Conservation (phyloP, 257 asterid species). For the Thymus mandschuricus region DNA sequence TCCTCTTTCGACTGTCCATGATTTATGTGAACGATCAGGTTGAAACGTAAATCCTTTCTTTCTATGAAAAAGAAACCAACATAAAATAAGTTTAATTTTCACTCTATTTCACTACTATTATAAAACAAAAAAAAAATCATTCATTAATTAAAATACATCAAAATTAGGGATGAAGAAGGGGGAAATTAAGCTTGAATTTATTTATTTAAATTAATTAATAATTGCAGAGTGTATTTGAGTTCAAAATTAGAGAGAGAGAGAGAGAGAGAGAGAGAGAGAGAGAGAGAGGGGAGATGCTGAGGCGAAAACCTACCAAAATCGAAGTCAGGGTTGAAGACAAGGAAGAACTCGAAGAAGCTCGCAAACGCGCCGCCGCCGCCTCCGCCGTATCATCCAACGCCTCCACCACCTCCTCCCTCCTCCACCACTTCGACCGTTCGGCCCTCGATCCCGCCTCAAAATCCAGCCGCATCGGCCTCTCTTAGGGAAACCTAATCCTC, state of each 20-base stretch:
- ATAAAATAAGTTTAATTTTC: too few species aligned
- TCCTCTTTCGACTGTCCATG: too few species aligned
- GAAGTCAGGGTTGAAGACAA: constrained; percentile 79
- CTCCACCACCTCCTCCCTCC: constrained; percentile 66
- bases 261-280: neutral
- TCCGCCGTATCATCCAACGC: constrained; percentile 32
- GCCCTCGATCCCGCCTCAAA: constrained; percentile 64
- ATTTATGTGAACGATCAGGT: too few species aligned
- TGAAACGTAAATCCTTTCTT: too few species aligned
- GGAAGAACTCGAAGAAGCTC: constrained; percentile 90
- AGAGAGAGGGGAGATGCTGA: constrained; percentile 51
- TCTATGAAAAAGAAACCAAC: too few species aligned
- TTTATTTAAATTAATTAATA: too few species aligned
- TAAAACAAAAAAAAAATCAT: too few species aligned
- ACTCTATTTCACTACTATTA: too few species aligned
- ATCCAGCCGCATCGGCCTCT: constrained; percentile 84
- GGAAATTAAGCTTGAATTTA: too few species aligned
- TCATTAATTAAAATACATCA: too few species aligned
- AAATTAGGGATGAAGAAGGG: too few species aligned
- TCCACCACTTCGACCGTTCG: constrained; percentile 82
- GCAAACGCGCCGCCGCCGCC: constrained; percentile 61
- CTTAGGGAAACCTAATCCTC: constrained; percentile 24
- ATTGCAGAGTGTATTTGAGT: neutral
- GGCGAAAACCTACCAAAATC: constrained; percentile 86
- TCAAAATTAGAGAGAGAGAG: neutral